Conservation (phyloP, 148 eudicot species). For the Euryodendron excelsum region DNA sequence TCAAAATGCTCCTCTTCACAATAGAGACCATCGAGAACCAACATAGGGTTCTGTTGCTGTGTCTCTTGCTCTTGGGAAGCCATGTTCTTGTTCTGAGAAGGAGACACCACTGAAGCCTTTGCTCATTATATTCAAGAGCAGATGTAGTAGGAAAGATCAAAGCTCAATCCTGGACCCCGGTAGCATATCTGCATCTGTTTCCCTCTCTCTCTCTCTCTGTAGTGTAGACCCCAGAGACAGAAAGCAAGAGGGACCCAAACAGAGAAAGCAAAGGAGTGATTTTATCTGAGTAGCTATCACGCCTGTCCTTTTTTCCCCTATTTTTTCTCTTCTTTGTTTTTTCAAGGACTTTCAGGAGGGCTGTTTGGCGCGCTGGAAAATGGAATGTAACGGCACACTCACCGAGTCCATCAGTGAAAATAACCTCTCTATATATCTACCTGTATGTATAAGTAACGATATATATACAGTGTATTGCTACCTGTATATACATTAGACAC, state of each 20-base stretch:
- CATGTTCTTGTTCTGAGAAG: constrained; percentile 38
- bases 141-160: background rate
- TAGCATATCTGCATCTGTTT: constrained; percentile 23
- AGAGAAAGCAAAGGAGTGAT: constrained; percentile 2
- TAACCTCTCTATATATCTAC: background rate
- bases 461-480: background rate
- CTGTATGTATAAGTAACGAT: background rate
- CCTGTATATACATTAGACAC: too few relatives aligned
- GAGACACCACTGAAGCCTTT: constrained; percentile 21
- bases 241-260: background rate
- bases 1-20: constrained; percentile 45
- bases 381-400: constrained; percentile 7
- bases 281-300: constrained; percentile 10
- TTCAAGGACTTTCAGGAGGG: background rate
- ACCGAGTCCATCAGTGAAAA: background rate
- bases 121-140: constrained; percentile 34
- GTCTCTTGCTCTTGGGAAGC: constrained; percentile 11
- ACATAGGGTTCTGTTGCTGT: constrained; percentile 30
- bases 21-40: constrained; percentile 32
- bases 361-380: constrained; percentile 7
- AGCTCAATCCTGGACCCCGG: constrained; percentile 30
- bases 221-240: constrained; percentile 1
- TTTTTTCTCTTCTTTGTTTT: background rate
- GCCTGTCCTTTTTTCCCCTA: constrained; percentile 5
- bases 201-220: constrained; percentile 5